These are phyloP conservation scores for Dalechampia spathulata DNA, from an alignment of 441 rosid species.

Conservation along the genomic window DNA sequence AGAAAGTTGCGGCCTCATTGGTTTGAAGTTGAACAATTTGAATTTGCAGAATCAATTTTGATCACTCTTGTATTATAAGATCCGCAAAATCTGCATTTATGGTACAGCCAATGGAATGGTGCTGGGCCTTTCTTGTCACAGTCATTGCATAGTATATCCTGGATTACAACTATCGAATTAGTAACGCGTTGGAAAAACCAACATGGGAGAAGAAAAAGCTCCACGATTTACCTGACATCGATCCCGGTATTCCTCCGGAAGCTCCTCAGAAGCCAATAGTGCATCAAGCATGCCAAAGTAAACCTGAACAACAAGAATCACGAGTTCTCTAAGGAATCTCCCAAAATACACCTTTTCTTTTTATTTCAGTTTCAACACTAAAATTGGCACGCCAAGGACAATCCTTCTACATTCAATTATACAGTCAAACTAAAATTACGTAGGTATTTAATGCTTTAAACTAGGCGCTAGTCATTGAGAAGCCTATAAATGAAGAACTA, in stretches of 20 bases:
- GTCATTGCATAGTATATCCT: constrained; percentile 90
- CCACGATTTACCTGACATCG: constrained; percentile 47
- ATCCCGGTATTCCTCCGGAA: constrained; percentile 65
- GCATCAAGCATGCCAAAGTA: constrained; percentile 87
- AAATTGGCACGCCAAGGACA: neutral
- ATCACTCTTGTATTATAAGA: constrained; percentile 91
- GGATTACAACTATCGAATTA: constrained; percentile 11
- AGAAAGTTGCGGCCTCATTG: constrained; percentile 10
- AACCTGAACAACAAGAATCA: constrained; percentile 32
- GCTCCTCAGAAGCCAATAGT: constrained; percentile 57
- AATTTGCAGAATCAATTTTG: constrained; percentile 32
- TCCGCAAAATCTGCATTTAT: constrained; percentile 70
- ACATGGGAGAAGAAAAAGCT: neutral
- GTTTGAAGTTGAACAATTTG: constrained; percentile 31
- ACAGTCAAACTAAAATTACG: neutral
- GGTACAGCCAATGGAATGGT: constrained; percentile 91
- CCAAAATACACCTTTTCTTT: neutral
- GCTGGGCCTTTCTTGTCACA: constrained; percentile 71
- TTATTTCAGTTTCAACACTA: neutral
- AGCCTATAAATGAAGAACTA: neutral
- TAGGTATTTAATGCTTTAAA: neutral
- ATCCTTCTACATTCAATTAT: neutral
- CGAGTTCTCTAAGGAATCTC: neutral
- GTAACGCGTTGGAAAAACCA: neutral
- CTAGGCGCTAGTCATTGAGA: neutral